Percentiles rank a stretch among this genome's conserved stretches.
These are phyloP conservation scores for Pichiaceae sp. DNA, from an alignment of 1,139 yeast genomes.

Conservation along the genomic window DNA sequence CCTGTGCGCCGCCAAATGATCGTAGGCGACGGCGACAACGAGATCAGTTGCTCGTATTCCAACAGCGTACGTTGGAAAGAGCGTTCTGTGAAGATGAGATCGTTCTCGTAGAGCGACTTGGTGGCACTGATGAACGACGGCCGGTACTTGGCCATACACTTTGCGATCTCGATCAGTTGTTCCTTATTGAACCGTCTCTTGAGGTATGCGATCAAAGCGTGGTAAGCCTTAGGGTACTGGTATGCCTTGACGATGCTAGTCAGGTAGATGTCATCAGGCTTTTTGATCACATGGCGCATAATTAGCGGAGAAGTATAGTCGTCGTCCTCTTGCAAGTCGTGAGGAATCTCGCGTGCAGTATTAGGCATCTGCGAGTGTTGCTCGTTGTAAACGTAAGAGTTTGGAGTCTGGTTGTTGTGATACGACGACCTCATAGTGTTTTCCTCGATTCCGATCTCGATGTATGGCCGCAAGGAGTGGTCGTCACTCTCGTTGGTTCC, in stretches of 20 bases:
- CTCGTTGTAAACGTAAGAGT: slow-evolving; percentile 25
- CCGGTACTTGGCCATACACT: slow-evolving; percentile 60
- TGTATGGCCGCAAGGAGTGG: slow-evolving; percentile 19
- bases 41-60: slow-evolving; percentile 54
- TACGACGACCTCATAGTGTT: slow-evolving; percentile 23
- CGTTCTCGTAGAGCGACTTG: slow-evolving; percentile 57
- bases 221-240: slow-evolving; percentile 63
- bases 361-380: slow-evolving; percentile 23
- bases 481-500: slow-evolving; percentile 6
- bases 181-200: slow-evolving; percentile 44
- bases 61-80: slow-evolving; percentile 60
- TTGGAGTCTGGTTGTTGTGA: slow-evolving; percentile 22
- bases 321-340: slow-evolving; percentile 20
- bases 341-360: slow-evolving; percentile 21
- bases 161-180: slow-evolving; percentile 48
- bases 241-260: slow-evolving; percentile 46
- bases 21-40: slow-evolving; percentile 56
- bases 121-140: slow-evolving; percentile 72
- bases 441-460: slow-evolving; percentile 19
- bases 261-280: slow-evolving; percentile 55
- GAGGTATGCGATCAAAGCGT: slow-evolving; percentile 48
- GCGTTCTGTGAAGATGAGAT: slow-evolving; percentile 57
- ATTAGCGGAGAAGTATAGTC: slow-evolving; percentile 48
- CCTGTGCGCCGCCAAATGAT: slow-evolving; percentile 76
- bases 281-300: slow-evolving; percentile 51